Conservation (phyloP, 2,329 filamentous ascomycete genomes). For the Venturia aucupariae region DNA sequence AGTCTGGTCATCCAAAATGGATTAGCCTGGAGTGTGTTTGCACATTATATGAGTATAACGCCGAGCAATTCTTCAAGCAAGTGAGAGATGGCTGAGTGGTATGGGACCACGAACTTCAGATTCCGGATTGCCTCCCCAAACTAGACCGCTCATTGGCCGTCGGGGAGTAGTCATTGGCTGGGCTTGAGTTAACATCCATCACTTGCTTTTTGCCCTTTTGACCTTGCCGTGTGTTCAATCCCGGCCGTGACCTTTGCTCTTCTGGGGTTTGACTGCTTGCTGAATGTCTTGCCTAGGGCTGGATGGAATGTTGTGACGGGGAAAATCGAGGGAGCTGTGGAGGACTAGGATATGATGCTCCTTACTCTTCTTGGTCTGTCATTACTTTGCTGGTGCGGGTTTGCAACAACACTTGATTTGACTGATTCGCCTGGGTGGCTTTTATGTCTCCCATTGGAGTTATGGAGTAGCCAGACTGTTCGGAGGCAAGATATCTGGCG, state of each 20-base stretch:
- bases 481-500: neutral
- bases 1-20: too few relatives aligned
- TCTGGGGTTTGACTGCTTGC: neutral
- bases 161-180: too few relatives aligned
- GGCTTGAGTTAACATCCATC: too few relatives aligned
- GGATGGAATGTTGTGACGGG: neutral
- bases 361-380: neutral
- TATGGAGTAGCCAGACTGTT: neutral
- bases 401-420: neutral
- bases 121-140: too few relatives aligned
- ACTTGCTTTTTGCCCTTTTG: too few relatives aligned
- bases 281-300: neutral
- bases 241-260: neutral
- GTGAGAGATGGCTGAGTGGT: too few relatives aligned
- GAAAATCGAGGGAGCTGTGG: neutral
- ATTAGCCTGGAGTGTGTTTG: too few relatives aligned
- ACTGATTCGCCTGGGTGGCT: neutral
- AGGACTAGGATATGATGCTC: neutral
- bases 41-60: too few relatives aligned
- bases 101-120: too few relatives aligned
- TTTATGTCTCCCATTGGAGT: neutral
- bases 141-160: too few relatives aligned
- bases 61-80: too few relatives aligned
- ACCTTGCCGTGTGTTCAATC: too few relatives aligned
- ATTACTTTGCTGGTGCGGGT: neutral